A percentile compares a stretch with the other conserved stretches of the same genome.
Conservation (phyloP, 177 flowering plant genomes). For the Telopea speciosissima region DNA sequence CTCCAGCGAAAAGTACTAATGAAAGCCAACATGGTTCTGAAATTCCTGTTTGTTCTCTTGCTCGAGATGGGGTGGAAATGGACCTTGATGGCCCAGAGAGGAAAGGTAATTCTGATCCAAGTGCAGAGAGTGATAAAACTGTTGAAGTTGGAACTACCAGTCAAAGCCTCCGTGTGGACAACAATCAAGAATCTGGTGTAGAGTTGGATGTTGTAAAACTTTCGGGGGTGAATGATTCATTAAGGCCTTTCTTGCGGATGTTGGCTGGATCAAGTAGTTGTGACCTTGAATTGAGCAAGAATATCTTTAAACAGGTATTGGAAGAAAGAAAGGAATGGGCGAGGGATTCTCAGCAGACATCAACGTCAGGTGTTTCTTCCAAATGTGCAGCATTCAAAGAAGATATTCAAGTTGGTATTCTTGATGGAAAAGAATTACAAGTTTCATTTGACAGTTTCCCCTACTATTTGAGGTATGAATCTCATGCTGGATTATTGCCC, state of each 20-base stretch:
- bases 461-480: constrained; percentile 68
- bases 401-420: constrained; percentile 52
- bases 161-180: constrained; percentile 39
- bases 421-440: constrained; percentile 54
- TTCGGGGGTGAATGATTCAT: constrained; percentile 43
- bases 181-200: constrained; percentile 41
- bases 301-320: constrained; percentile 42
- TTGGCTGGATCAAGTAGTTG: constrained; percentile 34
- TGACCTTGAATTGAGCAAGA: constrained; percentile 36
- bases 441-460: constrained; percentile 80
- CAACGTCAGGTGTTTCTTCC: constrained; percentile 45
- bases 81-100: constrained; percentile 55
- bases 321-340: constrained; percentile 53
- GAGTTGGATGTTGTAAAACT: constrained; percentile 54
- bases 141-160: constrained; percentile 36
- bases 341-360: constrained; percentile 50
- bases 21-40: constrained; percentile 45
- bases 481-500: neutral
- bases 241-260: constrained; percentile 36
- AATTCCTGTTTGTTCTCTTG: constrained; percentile 36
- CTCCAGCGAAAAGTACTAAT: constrained; percentile 31
- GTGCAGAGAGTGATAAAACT: constrained; percentile 40
- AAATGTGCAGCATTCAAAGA: constrained; percentile 62
- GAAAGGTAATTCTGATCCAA: constrained; percentile 36
- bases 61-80: constrained; percentile 39